A percentile compares a stretch with the other conserved stretches of the same genome.
phyloP scores from a whole-genome alignment of 805 yeast genomes.

The Sungouiozyma ichnusensis region DNA sequence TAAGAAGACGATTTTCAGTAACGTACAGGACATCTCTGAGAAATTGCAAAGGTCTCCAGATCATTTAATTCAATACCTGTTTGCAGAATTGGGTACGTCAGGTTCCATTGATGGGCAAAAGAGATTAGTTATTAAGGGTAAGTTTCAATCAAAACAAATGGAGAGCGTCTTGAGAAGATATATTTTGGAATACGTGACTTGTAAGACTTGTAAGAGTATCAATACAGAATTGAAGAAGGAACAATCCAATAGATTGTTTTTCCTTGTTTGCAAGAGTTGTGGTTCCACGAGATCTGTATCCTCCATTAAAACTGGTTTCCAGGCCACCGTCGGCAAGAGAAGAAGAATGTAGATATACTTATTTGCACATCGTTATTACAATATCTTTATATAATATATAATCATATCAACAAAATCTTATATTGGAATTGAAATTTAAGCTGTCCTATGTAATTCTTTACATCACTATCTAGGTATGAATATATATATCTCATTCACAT shows the following conservation, averaged over 20 bases:
- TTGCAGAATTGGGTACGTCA: slow-evolving; percentile 98
- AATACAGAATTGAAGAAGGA: slow-evolving; percentile 94
- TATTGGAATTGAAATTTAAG: background rate
- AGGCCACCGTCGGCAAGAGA: slow-evolving; percentile 91
- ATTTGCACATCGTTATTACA: background rate
- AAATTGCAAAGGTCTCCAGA: slow-evolving; percentile 95
- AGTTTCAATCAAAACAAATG: slow-evolving; percentile 95
- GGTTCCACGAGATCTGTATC: slow-evolving; percentile 95
- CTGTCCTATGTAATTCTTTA: background rate
- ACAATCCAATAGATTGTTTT: slow-evolving; percentile 90
- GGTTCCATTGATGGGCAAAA: slow-evolving; percentile 98
- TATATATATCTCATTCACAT: background rate
- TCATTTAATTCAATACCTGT: slow-evolving; percentile 90
- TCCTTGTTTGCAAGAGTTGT: slow-evolving; percentile 95
- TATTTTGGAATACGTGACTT: slow-evolving; percentile 93
- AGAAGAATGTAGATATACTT: slow-evolving; percentile 38
- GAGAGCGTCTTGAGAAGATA: slow-evolving; percentile 94
- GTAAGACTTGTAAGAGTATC: slow-evolving; percentile 97
- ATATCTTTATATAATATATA: slow-evolving; percentile 4
- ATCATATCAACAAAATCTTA: slow-evolving; percentile 2
- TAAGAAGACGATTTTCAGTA: slow-evolving; percentile 92
- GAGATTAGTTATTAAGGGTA: slow-evolving; percentile 94
- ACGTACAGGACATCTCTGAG: slow-evolving; percentile 88
- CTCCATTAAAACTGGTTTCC: slow-evolving; percentile 98
- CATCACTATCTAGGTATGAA: too few relatives aligned